These are phyloP conservation scores for Juglanconis oblonga DNA, from an alignment of 2,329 filamentous ascomycete genomes.

Conservation along the genomic window DNA sequence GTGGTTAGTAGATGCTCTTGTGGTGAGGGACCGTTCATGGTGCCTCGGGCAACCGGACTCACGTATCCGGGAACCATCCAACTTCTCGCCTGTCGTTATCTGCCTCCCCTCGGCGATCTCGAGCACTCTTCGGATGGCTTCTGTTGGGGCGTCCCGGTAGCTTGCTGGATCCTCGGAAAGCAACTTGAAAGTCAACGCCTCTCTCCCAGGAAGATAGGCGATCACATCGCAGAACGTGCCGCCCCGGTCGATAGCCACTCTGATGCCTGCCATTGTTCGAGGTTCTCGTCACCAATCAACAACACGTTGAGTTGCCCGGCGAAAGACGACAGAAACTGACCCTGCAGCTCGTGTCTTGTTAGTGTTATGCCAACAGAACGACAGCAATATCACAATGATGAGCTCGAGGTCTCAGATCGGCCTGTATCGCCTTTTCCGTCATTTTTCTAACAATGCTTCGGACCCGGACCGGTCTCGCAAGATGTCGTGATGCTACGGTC, in stretches of 20 bases:
- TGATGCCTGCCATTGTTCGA: constrained; percentile 21
- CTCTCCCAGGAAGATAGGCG: constrained; percentile 60
- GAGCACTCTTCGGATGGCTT: constrained; percentile 67
- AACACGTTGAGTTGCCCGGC: neutral
- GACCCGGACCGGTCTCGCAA: neutral
- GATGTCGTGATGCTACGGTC: neutral
- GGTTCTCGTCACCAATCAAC: neutral
- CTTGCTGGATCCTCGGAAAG: constrained; percentile 71
- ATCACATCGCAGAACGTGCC: constrained; percentile 76
- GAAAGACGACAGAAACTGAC: neutral
- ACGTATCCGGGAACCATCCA: constrained; percentile 33
- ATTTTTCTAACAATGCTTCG: neutral
- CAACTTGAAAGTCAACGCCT: constrained; percentile 71
- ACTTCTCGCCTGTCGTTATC: constrained; percentile 42
- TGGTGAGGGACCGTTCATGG: neutral
- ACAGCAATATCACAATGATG: too few species aligned
- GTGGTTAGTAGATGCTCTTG: neutral
- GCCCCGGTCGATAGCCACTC: constrained; percentile 51
- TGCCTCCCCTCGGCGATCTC: constrained; percentile 57
- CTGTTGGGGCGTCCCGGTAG: constrained; percentile 68
- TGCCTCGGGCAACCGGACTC: neutral
- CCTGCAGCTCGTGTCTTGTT: neutral
- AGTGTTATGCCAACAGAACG: neutral
- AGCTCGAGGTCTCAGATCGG: too few species aligned
- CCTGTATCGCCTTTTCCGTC: neutral